Evolutionary conservation across 208 protist species (phyloP), one percentile per base, ranked within the genome.

Genomic region (Leishmania braziliensis): DNA sequence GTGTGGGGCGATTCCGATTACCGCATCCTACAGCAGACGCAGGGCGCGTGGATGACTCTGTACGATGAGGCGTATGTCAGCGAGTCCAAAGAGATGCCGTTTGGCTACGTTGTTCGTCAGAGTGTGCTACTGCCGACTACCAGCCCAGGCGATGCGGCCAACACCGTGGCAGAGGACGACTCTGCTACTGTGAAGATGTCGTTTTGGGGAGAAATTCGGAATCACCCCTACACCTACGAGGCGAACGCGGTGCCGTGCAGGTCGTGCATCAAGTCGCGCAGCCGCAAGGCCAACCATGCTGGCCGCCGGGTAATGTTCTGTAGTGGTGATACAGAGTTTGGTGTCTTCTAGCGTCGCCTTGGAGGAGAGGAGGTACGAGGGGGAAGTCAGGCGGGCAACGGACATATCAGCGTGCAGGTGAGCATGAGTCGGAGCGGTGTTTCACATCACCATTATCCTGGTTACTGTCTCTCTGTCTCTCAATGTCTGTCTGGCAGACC

Each of bases 21-120:
- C 18, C 79, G 79, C 23, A 69, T 86, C 16, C 23, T 92, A 33
- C 78, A 88, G 70, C 89, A 91, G 53, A 97, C 92, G 33, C 81
- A 89, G 78, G 71, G 43, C 29, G 86, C 88, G 39, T 97, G 94
- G 93, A 68, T 71, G 69, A 63, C 83, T 29, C 73, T 97, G 3
- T 97, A 93, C 85, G 86, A 93, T 50, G 94, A 97, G 84, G 78
- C 73, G 18, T 97, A 97, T 82, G 81, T 97, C 18, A 82, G 77
- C 63, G 60, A 87, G 10, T 84, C 74, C 73, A 71, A 72, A 33
- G 62, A 78, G 36, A 75, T 84, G 60, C 63, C 76, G 20, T 87
- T 88, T 54, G 36, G 60, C 48, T 87, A 81, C 69, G 18, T 39
- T 3, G 63, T 86, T 0, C 26, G 62, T 2, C 53, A 76, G 16